phyloP scores from a whole-genome alignment of 345 rosid genomes.

The Litchi chinensis region DNA sequence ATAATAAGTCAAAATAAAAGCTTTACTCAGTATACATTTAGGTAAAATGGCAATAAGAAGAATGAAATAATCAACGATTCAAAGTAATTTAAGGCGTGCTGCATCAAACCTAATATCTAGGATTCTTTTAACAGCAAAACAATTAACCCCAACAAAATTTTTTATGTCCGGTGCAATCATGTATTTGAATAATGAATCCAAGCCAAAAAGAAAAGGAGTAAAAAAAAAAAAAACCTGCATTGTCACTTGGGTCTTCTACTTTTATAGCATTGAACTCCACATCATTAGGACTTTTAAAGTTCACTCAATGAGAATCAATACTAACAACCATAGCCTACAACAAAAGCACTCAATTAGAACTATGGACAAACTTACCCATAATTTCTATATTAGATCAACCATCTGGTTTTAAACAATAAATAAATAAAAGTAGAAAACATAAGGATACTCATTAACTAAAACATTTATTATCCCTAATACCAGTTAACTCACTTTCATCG shows the following conservation, averaged over 20 bases:
- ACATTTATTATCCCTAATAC: neutral
- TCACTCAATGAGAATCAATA: conserved; percentile 91
- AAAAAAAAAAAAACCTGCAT: neutral
- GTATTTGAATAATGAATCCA: too few species aligned
- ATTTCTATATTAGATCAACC: neutral
- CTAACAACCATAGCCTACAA: conserved; percentile 93
- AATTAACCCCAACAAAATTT: neutral
- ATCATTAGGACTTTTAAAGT: conserved; percentile 67
- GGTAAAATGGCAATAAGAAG: neutral
- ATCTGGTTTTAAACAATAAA: neutral
- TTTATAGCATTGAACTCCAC: conserved; percentile 65
- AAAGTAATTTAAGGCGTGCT: neutral
- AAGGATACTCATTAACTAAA: neutral
- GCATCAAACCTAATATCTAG: neutral
- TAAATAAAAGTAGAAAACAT: too few species aligned
- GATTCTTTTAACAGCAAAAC: neutral
- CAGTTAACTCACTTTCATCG: neutral
- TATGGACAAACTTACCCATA: neutral
- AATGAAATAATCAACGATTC: neutral
- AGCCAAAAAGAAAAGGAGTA: too few species aligned
- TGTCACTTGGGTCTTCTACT: conserved; percentile 69
- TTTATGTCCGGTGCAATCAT: neutral
- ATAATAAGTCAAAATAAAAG: neutral
- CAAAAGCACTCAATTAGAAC: conserved; percentile 9
- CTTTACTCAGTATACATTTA: neutral